Evolutionary conservation across 2,329 filamentous ascomycete species (phyloP), one percentile per base, ranked within the genome.

Genomic region (Cordyceps javanica): DNA sequence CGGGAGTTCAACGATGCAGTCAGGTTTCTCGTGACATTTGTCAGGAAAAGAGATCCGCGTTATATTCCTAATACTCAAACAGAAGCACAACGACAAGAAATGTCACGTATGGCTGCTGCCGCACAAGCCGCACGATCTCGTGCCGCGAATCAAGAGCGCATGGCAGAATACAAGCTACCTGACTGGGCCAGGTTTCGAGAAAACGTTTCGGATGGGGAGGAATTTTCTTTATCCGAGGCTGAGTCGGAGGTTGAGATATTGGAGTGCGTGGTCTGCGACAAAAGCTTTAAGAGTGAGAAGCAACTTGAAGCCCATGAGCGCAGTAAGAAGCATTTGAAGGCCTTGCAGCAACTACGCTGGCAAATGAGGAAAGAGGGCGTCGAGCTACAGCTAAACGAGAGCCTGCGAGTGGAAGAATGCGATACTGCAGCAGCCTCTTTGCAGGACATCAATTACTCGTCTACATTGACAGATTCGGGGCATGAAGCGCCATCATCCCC

Each of bases 321-420:
- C 74, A 97, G 93, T 77, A 99, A 96, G 71, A 99, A 97, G 73
- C 94, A 99, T 67, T 73, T 87, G 60, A 97, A 96, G 69, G 88
- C 91, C 2, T 81, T 97, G 7, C 87, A 92, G 63, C 83, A 91
- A 60, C 73, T 99, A 39, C 85, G 85, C 65, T 81, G 83, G 66
- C 87, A 94, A 69, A 96, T 99, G 91, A 83, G 81, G 64, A 85
- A 87, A 64, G 89, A 99, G 66, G 88, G 92, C 65, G 76, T 78
- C 48, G 78, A 85, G 50, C 70, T 91, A 9, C 72, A 81, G 42
- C 67, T 87, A 26, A 46, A 41, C 19, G 46, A 52, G 16, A 49
- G 13, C 44, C 25, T 8, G 10, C 34, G 19, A 14, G n/a, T 14
- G 13, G 44, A 5, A 14, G 21, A 10, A 10, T 44, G 61, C 14